Evolutionary conservation across 495 filamentous ascomycete species (phyloP).

Genomic region (Paragyromitra xinjiangensis): DNA sequence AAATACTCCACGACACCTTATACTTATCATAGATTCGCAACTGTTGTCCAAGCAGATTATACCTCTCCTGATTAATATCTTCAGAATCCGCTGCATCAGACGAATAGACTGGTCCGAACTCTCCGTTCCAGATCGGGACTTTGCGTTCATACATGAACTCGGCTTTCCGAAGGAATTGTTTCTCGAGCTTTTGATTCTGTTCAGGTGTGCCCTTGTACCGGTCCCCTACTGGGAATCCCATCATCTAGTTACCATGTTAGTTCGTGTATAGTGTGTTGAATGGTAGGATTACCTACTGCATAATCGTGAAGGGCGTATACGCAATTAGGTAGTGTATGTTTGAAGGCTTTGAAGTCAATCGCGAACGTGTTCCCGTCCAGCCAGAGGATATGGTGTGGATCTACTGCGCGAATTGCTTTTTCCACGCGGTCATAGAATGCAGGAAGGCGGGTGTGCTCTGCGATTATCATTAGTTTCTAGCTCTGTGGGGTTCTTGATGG

Average conservation of each 20-base stretch:
- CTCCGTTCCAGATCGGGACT: conserved; percentile 72
- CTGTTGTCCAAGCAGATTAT: conserved; percentile 66
- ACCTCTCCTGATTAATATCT: conserved; percentile 64
- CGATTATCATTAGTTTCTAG: neutral
- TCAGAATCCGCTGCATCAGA: conserved; percentile 56
- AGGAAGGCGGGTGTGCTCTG: conserved; percentile 64
- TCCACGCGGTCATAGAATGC: conserved; percentile 68
- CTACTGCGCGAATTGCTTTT: conserved; percentile 67
- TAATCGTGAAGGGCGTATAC: conserved; percentile 73
- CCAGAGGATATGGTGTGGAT: conserved; percentile 71
- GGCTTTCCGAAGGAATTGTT: conserved; percentile 66
- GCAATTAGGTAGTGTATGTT: conserved; percentile 60
- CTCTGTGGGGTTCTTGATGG: neutral
- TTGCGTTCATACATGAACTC: conserved; percentile 65
- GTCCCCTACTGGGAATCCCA: conserved; percentile 67
- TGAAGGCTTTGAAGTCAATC: conserved; percentile 63
- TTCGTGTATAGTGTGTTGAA: neutral
- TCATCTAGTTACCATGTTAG: conserved; percentile 36
- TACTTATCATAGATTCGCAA: conserved; percentile 67
- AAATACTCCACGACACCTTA: conserved; percentile 69
- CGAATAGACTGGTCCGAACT: conserved; percentile 71
- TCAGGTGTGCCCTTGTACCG: conserved; percentile 64
- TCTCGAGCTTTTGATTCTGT: conserved; percentile 64
- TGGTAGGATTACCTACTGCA: conserved; percentile 35
- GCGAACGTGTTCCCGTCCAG: conserved; percentile 73